Percentiles rank a stretch among this genome's conserved stretches.
phyloP scores from a whole-genome alignment of 371 early-diverging fungal species.

The Mucor sp. region DNA sequence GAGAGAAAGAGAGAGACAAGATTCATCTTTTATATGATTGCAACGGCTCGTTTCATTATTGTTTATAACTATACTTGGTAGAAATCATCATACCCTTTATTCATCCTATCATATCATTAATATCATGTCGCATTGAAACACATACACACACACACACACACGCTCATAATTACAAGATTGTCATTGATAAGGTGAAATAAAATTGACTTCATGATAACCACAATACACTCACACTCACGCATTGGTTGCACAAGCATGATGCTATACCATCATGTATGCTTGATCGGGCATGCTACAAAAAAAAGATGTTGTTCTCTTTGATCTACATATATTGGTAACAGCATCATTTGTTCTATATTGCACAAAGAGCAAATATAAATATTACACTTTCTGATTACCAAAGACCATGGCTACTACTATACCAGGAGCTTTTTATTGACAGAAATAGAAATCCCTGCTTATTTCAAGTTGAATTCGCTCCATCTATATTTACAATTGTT shows the following conservation, averaged over 20 bases:
- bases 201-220: not conserved
- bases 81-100: not conserved
- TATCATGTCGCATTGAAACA: not conserved
- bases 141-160: not conserved
- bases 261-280: not conserved
- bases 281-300: constrained; percentile 1
- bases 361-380: not conserved
- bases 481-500: not conserved
- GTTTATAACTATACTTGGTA: not conserved
- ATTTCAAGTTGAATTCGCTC: not conserved
- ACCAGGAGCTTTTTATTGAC: not conserved
- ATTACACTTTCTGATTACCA: not conserved
- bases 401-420: not conserved
- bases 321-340: not conserved
- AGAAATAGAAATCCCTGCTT: constrained; percentile 1
- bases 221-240: not conserved
- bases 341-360: not conserved
- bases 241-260: not conserved
- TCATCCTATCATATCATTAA: not conserved
- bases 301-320: not conserved
- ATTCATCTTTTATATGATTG: no score
- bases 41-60: not conserved
- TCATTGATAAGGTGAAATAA: not conserved
- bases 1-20: no score
- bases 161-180: not conserved